Base-by-base conservation (phyloP, 345 rosid genomes). In the Hibiscus tridactylites region DNA sequence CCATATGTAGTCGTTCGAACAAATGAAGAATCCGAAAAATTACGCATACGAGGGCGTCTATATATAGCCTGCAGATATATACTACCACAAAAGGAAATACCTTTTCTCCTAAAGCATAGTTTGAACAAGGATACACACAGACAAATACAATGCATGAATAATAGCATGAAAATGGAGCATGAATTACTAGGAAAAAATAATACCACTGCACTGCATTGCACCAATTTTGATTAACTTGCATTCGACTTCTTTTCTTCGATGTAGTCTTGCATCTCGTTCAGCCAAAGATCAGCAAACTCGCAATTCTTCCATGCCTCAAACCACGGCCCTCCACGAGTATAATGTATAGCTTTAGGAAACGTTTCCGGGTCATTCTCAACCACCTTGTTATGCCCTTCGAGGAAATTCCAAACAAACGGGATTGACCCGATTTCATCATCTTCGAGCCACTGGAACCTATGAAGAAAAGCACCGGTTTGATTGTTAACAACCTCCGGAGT, bases 321-420 rank as follows among this genome's bases (percentile, higher is more conserved):
- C 99, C 99, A 95, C 0, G 97, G 99, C 7, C 99, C 99, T 59
- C 97, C 99, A 0, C 97, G 92, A 64, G 99, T 92, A 69, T 85
- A 95, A 79, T 95, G 97, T 50, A 95, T 80, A 0, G 97, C 99
- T 61, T 89, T 95, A 3, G 99, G 97, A 61, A 70, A 74, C 0
- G 96, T 89, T 3, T 78, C 68, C 0, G 88, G 74, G 72, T 95
- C 93, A 3, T 81, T 83, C 68, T 88, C 86, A 42, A 88, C 85
- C 61, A 83, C 85, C 85, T 66, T 85, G 79, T 95, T 95, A 64
- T 95, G 99, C 0, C 99, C 99, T 81, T 92, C 99, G 2, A 95
- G 97, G 35, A 92, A 95, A 75, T 95, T 95, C 99, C 99, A 95
- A 0, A 86, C 88, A 75, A 86, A 90, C 0, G 97, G 94, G 70